These are phyloP conservation scores for Termitomyces bulborhizus DNA, from an alignment of 768 basidiomycete species.

Conservation along the genomic window DNA sequence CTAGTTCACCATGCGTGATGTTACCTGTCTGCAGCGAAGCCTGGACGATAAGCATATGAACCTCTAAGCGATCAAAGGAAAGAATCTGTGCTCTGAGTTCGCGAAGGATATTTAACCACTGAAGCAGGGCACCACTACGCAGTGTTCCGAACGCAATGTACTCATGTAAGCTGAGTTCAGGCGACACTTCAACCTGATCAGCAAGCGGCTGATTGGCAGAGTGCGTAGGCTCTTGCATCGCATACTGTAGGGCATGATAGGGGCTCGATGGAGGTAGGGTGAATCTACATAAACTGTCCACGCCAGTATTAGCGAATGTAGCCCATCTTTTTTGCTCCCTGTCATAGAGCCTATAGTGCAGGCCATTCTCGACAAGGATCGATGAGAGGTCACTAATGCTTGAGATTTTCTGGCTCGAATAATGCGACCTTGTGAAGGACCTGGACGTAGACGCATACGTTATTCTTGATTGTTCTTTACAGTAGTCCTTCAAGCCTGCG, in stretches of 20 bases:
- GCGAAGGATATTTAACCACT: not conserved
- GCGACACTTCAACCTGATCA: not conserved
- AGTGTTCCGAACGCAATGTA: not conserved
- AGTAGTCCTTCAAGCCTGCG: not conserved
- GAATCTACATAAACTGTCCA: slow-evolving; percentile 22
- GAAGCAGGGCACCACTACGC: not conserved
- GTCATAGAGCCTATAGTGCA: slow-evolving; percentile 27
- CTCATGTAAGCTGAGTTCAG: not conserved
- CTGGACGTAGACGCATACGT: not conserved
- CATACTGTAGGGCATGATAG: slow-evolving; percentile 30
- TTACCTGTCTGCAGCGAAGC: not conserved
- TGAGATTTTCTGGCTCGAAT: slow-evolving; percentile 15
- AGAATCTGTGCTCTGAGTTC: not conserved
- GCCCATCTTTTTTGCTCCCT: slow-evolving; percentile 4
- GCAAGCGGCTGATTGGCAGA: slow-evolving; percentile 34
- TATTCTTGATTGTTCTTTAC: not conserved
- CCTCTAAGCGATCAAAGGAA: not conserved
- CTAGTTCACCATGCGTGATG: not conserved
- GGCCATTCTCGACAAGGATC: slow-evolving; percentile 21
- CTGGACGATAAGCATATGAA: not conserved
- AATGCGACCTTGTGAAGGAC: slow-evolving; percentile 20
- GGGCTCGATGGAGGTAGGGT: slow-evolving; percentile 18
- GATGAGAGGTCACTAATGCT: slow-evolving; percentile 7
- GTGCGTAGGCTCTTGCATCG: slow-evolving; percentile 27
- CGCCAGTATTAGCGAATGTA: slow-evolving; percentile 10